These are phyloP conservation scores for Lupinus albus DNA, from an alignment of 306 rosid genomes.

Conservation along the genomic window DNA sequence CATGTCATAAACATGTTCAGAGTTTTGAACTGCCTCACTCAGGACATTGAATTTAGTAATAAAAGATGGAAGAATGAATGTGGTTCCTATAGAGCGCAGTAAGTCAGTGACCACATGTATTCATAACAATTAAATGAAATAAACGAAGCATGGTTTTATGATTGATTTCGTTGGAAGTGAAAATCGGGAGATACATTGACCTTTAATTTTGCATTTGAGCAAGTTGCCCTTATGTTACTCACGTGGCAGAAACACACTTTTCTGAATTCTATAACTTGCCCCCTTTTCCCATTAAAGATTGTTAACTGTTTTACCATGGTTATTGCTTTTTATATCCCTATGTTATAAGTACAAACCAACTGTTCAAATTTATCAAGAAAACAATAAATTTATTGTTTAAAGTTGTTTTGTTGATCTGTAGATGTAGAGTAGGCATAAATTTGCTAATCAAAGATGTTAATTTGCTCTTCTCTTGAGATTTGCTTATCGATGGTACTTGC, in stretches of 20 bases:
- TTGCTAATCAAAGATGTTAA: slow-evolving; percentile 20
- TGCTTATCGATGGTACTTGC: slow-evolving; percentile 9
- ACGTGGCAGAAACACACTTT: slow-evolving; percentile 4
- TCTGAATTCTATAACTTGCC: neutral
- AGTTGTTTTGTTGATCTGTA: slow-evolving; percentile 28
- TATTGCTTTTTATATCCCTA: neutral
- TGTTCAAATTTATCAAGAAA: neutral
- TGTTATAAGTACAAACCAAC: slow-evolving; percentile 13
- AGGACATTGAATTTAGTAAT: neutral
- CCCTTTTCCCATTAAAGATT: neutral
- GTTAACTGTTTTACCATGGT: neutral
- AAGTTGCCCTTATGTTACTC: slow-evolving; percentile 14
- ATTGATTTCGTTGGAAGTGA: neutral
- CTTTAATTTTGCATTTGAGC: slow-evolving; percentile 18
- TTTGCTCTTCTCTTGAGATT: slow-evolving; percentile 27
- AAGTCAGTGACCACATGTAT: neutral
- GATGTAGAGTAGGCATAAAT: slow-evolving; percentile 3
- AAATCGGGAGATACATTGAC: slow-evolving; percentile 1
- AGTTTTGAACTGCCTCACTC: too few relatives aligned
- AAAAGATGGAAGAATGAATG: neutral
- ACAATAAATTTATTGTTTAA: neutral
- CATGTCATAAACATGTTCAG: neutral
- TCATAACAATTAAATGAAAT: slow-evolving; percentile 30
- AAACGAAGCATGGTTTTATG: slow-evolving; percentile 13
- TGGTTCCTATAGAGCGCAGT: neutral